Evolutionary conservation across 2,329 filamentous ascomycete species (phyloP).

Genomic region (Phyllosticta paracitricarpa): DNA sequence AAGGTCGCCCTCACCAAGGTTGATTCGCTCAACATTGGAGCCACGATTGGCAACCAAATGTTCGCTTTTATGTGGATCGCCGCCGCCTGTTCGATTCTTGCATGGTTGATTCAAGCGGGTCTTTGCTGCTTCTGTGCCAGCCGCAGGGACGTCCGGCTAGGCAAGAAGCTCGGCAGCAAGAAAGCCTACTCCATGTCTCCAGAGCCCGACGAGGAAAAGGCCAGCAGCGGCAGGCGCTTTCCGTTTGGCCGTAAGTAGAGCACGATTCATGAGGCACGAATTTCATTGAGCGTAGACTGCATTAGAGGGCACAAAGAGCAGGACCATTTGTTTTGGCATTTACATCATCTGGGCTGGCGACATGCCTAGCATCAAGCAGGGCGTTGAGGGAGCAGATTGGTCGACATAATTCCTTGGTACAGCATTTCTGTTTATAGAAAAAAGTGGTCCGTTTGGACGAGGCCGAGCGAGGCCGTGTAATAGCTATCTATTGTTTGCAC

Average conservation of each 20-base stretch:
- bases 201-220: slow-evolving; percentile 7
- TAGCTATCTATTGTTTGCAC: neutral
- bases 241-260: slow-evolving; percentile 2
- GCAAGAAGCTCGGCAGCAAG: slow-evolving; percentile 34
- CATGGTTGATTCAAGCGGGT: slow-evolving; percentile 61
- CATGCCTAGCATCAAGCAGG: neutral
- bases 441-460: neutral
- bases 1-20: slow-evolving; percentile 61
- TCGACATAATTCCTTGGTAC: neutral
- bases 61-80: slow-evolving; percentile 87
- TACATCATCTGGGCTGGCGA: neutral
- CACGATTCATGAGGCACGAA: slow-evolving; percentile 5
- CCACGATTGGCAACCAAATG: slow-evolving; percentile 62
- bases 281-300: neutral
- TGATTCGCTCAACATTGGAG: slow-evolving; percentile 65
- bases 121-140: slow-evolving; percentile 68
- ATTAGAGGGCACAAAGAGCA: neutral
- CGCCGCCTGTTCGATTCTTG: slow-evolving; percentile 53
- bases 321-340: neutral
- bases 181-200: slow-evolving; percentile 13
- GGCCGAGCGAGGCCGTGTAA: neutral
- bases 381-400: neutral
- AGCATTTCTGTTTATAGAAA: neutral
- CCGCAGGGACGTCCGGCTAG: slow-evolving; percentile 42
- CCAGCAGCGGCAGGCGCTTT: neutral